Evolutionary conservation across 148 eudicot genomes (phyloP), one percentile per base, ranked within the genome.

Genomic region (Salicornia ramosissima): DNA sequence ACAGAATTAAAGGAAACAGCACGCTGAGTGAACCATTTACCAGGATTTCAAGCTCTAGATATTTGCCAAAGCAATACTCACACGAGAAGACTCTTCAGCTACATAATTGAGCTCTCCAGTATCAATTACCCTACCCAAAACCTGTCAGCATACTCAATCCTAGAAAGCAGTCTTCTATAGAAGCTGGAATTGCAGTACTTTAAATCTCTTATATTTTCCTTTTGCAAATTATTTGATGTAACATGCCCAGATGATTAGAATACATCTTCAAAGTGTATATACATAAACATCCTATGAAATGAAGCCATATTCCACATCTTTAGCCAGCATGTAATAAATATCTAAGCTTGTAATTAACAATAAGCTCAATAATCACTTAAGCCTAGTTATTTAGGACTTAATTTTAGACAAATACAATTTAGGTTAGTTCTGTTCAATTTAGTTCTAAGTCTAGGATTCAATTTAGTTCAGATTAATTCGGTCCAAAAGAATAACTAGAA

Each of bases 1-100:
- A 75, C 25, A 65, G 61, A 63, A 74, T 57, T 33, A 71, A 30
- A 63, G 22, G 30, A 73, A 29, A 67, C 2, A 18, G 26, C 7
- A 39, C 13, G 59, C 34, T n/a, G 47, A 51, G 49, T 62, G 8
- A 67, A 11, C n/a, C 58, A 70, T 50, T 21, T 45, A 50, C 33
- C 13, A 13, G 29, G 1, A 46, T 28, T 43, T 42, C 4, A 57
- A 30, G 40, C 43, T 30, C 39, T 46, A 54, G 18, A 29, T 10
- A 16, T 11, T 16, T 36, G 31, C 12, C 65, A 31, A n/a, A 12
- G 30, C 66, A 60, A 22, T 14, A 22, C 49, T 7, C 39, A 24
- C 60, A 49, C 9, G 59, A 50, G 14, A 50, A n/a, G 66, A 60
- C 33, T 36, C 29, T 50, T 51, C 14, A 65, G 43, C 51, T 31